Evolutionary conservation across 2,329 filamentous ascomycete species (phyloP), one percentile per base, ranked within the genome.

Genomic region (Calonectria honghensis): DNA sequence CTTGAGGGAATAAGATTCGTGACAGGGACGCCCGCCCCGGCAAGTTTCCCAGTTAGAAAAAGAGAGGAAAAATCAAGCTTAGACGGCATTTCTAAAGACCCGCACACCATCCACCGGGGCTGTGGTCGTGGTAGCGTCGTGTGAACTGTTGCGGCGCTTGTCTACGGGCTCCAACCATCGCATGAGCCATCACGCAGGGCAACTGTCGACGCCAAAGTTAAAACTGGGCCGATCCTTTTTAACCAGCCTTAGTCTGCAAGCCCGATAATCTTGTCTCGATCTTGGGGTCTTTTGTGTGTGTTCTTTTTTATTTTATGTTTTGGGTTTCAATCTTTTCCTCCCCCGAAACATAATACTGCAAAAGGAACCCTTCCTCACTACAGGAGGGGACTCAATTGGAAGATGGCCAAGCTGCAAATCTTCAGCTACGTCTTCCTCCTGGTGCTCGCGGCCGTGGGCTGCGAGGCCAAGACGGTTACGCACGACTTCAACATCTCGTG

Each of bases 401-500:
- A 74, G 54, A 74, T 74, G 72, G 63, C 52, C 27, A 64, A 35
- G 37, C 39, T 65, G 24, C 68, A 48, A 3, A 45, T 51, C 35
- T 61, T 74, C 50, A 45, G 57, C 31, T 63, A 54, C 27, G 16
- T 63, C 59, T 61, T 72, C 54, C 31, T 75, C 37, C 39, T 75
- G 45, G 52, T 54, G 20, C 61, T 74, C 51, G 72, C 50, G 39
- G 48, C 74, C 69, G 35, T 67, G 52, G 70, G 71, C 70, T 72
- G 73, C 65, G 48, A 67, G 54, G 80, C 78, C 20, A 81, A 83
- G 64, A 90, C 87, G 0, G 86, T 92, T 41, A 89, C 85, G 2
- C 90, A 91, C 77, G 84, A 91, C 79, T 93, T 91, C 86, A 90
- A 92, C 61, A 85, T 92, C 54, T 90, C 89, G 45, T 93, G 92